A percentile compares a stretch with the other conserved stretches of the same genome.
phyloP scores from a whole-genome alignment of 805 yeast species.

The Ogataea methylovora region DNA sequence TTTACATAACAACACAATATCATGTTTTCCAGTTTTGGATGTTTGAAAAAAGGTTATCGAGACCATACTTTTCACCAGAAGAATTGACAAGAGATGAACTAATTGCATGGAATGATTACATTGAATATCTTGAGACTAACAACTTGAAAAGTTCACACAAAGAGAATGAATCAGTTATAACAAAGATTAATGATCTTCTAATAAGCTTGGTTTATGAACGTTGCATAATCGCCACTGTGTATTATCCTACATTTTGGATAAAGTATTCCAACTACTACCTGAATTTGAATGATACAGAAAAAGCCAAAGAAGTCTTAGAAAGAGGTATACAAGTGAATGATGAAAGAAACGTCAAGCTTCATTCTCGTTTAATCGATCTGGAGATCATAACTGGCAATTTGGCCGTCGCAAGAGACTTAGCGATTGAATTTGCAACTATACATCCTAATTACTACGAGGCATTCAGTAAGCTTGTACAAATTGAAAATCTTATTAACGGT shows the following conservation, averaged over 20 bases:
- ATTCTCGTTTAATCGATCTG: constrained; percentile 37
- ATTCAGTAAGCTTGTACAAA: constrained; percentile 33
- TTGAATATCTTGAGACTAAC: constrained; percentile 42
- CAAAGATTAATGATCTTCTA: constrained; percentile 15
- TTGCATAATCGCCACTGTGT: constrained; percentile 36
- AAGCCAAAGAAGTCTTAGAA: constrained; percentile 32
- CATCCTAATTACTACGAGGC: constrained; percentile 29
- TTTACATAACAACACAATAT: constrained; percentile 48
- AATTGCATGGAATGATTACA: constrained; percentile 50
- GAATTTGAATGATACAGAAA: constrained; percentile 19
- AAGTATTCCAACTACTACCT: constrained; percentile 38
- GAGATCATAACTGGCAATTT: constrained; percentile 30
- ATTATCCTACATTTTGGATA: constrained; percentile 42
- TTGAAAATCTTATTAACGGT: constrained; percentile 28
- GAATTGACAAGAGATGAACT: constrained; percentile 35
- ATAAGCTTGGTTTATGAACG: constrained; percentile 37
- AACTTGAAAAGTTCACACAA: constrained; percentile 14
- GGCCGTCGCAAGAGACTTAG: constrained; percentile 29
- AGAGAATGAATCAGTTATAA: constrained; percentile 11
- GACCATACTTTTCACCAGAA: constrained; percentile 32
- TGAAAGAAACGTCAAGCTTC: constrained; percentile 22
- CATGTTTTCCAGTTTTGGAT: constrained; percentile 40
- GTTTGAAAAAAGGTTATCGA: constrained; percentile 36
- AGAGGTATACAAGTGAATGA: constrained; percentile 26
- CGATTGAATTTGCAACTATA: constrained; percentile 15